Conservation (phyloP, 2,329 filamentous ascomycete species). For the Catunica adiposa region DNA sequence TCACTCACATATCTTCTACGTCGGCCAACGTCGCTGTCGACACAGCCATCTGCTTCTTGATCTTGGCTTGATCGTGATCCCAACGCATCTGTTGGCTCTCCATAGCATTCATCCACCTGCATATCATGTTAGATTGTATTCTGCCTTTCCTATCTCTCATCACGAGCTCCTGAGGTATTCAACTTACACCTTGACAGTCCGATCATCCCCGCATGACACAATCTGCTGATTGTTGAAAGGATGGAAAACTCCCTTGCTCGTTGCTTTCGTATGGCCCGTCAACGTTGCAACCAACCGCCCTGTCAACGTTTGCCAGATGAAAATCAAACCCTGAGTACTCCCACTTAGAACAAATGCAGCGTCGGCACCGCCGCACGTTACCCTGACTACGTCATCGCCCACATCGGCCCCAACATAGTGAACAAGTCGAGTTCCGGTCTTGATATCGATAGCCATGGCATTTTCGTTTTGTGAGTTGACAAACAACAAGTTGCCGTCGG, state of each 20-base stretch:
- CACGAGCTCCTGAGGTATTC: too few species aligned
- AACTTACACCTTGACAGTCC: too few species aligned
- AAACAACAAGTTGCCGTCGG: constrained; percentile 65
- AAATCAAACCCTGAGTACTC: constrained; percentile 63
- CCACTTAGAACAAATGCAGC: constrained; percentile 87
- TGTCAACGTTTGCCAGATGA: constrained; percentile 82
- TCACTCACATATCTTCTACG: too few species aligned
- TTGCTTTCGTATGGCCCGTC: constrained; percentile 56
- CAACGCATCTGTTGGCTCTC: too few species aligned
- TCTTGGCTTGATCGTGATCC: neutral
- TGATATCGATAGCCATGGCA: neutral
- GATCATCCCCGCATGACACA: constrained; percentile 65
- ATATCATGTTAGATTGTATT: too few species aligned
- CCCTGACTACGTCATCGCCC: constrained; percentile 63
- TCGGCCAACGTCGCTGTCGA: neutral
- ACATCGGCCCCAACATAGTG: constrained; percentile 57
- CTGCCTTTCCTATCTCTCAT: too few species aligned
- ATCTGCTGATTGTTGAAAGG: constrained; percentile 69
- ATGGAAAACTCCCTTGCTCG: constrained; percentile 83
- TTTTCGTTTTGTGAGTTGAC: constrained; percentile 68
- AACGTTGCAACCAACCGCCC: constrained; percentile 61
- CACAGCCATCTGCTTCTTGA: neutral
- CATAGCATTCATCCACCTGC: too few species aligned
- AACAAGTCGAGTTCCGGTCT: constrained; percentile 46
- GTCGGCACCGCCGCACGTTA: constrained; percentile 71